A percentile compares a stretch with the other conserved stretches of the same genome.
Conservation (phyloP, 192 early-diverging fungal species). For the Dissophora ornata region DNA sequence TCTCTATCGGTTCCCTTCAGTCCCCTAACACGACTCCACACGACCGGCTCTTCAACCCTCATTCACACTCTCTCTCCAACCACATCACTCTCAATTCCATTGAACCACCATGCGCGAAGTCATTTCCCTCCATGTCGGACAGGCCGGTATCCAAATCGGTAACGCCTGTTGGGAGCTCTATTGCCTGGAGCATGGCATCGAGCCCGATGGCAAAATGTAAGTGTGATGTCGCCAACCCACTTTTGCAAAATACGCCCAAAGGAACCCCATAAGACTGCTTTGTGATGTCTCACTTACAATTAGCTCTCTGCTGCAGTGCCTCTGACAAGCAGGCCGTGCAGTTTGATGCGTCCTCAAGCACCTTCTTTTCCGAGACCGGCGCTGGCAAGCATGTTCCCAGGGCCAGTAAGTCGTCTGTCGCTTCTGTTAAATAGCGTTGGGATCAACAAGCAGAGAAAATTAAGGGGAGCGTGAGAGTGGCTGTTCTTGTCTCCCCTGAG, state of each 20-base stretch:
- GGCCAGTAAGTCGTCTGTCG: constrained; percentile 62
- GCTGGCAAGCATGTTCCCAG: constrained; percentile 99
- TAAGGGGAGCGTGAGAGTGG: constrained; percentile 6
- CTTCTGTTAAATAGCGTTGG: constrained; percentile 2
- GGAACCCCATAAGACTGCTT: no score
- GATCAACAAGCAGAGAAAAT: no score
- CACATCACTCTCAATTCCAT: background rate
- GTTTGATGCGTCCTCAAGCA: constrained; percentile 93
- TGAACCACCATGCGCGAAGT: constrained; percentile 74
- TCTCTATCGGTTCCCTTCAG: constrained; percentile 34
- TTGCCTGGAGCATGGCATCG: constrained; percentile 96
- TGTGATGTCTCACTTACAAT: no score
- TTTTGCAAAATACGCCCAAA: no score
- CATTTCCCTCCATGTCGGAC: constrained; percentile 84
- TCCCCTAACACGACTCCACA: constrained; percentile 34
- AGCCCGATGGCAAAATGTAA: constrained; percentile 89
- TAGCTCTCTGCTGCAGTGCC: constrained; percentile 21
- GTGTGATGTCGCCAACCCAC: no score
- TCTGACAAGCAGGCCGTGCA: constrained; percentile 82
- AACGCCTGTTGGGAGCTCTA: constrained; percentile 99
- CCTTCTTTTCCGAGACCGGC: constrained; percentile 99
- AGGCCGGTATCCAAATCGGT: constrained; percentile 99
- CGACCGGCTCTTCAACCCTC: constrained; percentile 6
- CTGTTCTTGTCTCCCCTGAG: no score
- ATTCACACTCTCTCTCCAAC: background rate